Percentiles rank a stretch among this genome's conserved stretches.
Evolutionary conservation across 805 yeast species (phyloP).

Genomic region (Sporopachydermia quercuum): DNA sequence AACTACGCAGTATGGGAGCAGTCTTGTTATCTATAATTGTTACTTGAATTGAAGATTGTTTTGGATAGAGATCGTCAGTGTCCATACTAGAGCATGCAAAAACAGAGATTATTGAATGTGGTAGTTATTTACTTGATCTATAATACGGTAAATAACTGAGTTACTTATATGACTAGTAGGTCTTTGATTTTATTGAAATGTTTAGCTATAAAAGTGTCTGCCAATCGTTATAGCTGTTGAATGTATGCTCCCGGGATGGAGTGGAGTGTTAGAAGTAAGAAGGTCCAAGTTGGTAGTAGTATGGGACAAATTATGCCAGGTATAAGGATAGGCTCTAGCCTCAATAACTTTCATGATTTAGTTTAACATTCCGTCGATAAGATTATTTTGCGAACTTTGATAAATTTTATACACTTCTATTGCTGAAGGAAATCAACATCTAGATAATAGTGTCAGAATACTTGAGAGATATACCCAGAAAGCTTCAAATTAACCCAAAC

Average conservation of each 20-base stretch:
- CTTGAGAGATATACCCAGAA: slow-evolving; percentile 1
- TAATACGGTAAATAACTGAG: slow-evolving; percentile 1
- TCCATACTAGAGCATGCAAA: slow-evolving; percentile 1
- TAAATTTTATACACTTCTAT: neutral
- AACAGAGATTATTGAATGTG: slow-evolving; percentile 1
- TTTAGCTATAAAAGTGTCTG: slow-evolving; percentile 1
- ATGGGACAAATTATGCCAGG: slow-evolving; percentile 1
- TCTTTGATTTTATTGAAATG: slow-evolving; percentile 1
- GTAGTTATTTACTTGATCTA: slow-evolving; percentile 1
- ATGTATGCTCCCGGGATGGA: slow-evolving; percentile 1
- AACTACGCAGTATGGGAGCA: slow-evolving; percentile 1
- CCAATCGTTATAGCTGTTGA: neutral
- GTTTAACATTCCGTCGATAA: slow-evolving; percentile 1
- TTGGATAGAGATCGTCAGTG: slow-evolving; percentile 1
- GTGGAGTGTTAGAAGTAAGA: neutral
- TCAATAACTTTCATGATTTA: neutral
- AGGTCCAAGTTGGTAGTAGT: slow-evolving; percentile 1
- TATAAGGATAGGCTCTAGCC: slow-evolving; percentile 1
- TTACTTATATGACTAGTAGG: slow-evolving; percentile 1
- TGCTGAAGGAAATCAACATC: slow-evolving; percentile 1
- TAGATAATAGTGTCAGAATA: neutral
- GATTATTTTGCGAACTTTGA: neutral
- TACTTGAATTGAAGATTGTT: slow-evolving; percentile 1
- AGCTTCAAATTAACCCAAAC: neutral
- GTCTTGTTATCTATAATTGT: slow-evolving; percentile 1